Percentiles rank a stretch among this genome's conserved stretches.
These are phyloP conservation scores for Phytopythium ostracodes DNA, from an alignment of 352 stramenopile species.

Conservation along the genomic window DNA sequence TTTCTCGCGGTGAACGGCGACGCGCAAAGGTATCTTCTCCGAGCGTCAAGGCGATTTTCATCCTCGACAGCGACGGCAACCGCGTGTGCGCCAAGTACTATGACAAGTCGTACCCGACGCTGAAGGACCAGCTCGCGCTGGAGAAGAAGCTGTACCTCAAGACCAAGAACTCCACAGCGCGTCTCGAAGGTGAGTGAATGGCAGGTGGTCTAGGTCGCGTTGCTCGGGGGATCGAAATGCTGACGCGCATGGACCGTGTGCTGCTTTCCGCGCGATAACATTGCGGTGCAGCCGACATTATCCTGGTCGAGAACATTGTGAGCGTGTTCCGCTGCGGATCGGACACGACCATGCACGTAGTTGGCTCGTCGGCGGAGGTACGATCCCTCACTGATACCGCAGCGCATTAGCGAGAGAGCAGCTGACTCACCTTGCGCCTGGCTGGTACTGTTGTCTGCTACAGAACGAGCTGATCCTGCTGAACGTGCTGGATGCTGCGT, in stretches of 20 bases:
- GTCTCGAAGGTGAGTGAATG: conserved; percentile 60
- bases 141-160: conserved; percentile 91
- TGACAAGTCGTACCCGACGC: conserved; percentile 82
- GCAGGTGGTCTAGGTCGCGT: conserved; percentile 2
- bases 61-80: conserved; percentile 86
- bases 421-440: background rate
- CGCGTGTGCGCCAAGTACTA: conserved; percentile 92
- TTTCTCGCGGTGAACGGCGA: background rate
- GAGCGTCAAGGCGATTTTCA: conserved; percentile 86
- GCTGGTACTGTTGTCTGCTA: conserved; percentile 1
- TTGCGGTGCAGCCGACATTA: conserved; percentile 69
- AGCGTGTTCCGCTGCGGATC: conserved; percentile 86
- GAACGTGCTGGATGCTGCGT: conserved; percentile 80
- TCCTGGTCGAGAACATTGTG: conserved; percentile 89
- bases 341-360: conserved; percentile 87
- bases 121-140: conserved; percentile 83
- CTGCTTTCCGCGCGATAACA: background rate
- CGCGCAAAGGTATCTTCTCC: conserved; percentile 48
- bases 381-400: background rate
- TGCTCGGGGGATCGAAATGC: background rate
- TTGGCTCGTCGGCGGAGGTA: conserved; percentile 80
- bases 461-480: conserved; percentile 90
- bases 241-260: background rate
- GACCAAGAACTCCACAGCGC: conserved; percentile 86
- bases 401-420: background rate